phyloP scores from a whole-genome alignment of 371 early-diverging fungal species.

The Mortierella sp. region DNA sequence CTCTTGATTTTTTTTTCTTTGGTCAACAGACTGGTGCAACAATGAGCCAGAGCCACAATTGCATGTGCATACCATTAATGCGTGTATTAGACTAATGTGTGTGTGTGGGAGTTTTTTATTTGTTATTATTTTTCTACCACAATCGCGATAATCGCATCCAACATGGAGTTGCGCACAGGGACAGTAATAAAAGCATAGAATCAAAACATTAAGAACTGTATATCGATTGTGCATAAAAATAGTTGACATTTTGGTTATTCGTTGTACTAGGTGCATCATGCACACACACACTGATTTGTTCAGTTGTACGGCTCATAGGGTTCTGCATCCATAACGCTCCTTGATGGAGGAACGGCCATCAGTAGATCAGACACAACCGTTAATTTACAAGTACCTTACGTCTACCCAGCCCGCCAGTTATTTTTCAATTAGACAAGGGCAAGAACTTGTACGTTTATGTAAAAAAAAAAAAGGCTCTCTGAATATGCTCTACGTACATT shows the following conservation, averaged over 20 bases:
- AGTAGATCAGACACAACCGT: not conserved
- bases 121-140: not conserved
- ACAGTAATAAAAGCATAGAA: too few species aligned
- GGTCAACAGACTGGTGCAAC: not conserved
- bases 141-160: slow-evolving; percentile 31
- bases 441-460: not conserved
- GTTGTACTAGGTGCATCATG: not conserved
- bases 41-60: not conserved
- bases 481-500: not conserved
- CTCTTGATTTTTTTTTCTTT: not conserved
- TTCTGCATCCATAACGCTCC: not conserved
- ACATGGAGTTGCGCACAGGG: slow-evolving; percentile 20
- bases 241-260: not conserved
- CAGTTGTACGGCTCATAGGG: not conserved
- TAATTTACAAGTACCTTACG: not conserved
- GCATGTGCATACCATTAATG: too few species aligned
- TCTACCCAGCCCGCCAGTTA: not conserved
- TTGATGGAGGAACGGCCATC: slow-evolving; percentile 22
- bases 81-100: not conserved
- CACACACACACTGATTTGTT: not conserved
- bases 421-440: not conserved
- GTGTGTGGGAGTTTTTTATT: not conserved
- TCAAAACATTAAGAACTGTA: too few species aligned
- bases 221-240: not conserved
- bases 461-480: not conserved